Evolutionary conservation across 192 early-diverging fungal genomes (phyloP).

Genomic region (Piromyces sp.): DNA sequence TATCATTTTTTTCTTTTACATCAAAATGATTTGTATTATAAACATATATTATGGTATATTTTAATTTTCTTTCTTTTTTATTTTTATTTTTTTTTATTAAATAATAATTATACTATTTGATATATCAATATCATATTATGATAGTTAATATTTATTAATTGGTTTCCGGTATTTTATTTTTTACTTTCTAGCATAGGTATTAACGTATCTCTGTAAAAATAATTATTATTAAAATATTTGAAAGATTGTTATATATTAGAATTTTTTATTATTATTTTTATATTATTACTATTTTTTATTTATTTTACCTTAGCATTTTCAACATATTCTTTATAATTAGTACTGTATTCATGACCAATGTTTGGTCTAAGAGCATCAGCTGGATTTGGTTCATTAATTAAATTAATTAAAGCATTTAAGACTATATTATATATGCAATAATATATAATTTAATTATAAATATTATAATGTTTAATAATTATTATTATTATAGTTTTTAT

Average conservation of each 20-base stretch:
- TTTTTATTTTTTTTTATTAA: too few species aligned
- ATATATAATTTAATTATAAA: not conserved
- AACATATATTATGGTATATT: too few species aligned
- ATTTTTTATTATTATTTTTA: too few species aligned
- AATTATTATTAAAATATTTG: too few species aligned
- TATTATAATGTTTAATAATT: not conserved
- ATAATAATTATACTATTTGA: too few species aligned
- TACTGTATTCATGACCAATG: constrained; percentile 55
- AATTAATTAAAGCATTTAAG: constrained; percentile 33
- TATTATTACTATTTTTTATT: too few species aligned
- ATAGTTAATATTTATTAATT: not conserved
- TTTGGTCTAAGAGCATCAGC: constrained; percentile 60
- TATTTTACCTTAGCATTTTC: not conserved
- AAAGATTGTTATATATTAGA: too few species aligned
- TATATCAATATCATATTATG: not conserved
- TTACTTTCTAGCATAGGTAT: not conserved
- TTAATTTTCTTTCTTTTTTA: too few species aligned
- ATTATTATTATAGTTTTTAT: not conserved
- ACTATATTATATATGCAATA: constrained; percentile 16
- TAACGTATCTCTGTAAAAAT: not conserved
- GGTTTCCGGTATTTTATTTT: not conserved
- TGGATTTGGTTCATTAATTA: constrained; percentile 60
- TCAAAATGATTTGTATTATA: too few species aligned
- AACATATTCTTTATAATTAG: constrained; percentile 16
- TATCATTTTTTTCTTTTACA: too few species aligned